Conservation (phyloP, 208 protist species). For the Trypanosoma mega region DNA sequence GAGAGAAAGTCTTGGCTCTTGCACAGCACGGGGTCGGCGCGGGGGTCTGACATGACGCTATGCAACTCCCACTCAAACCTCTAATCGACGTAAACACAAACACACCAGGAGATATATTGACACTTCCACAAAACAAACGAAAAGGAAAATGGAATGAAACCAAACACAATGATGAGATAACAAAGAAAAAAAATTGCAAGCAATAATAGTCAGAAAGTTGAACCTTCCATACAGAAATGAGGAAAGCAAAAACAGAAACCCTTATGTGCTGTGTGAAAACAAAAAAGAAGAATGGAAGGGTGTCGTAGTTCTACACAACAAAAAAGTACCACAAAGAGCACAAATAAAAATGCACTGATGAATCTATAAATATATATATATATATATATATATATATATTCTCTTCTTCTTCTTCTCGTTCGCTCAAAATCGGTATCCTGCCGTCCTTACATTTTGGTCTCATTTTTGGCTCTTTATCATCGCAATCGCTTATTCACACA, state of each 20-base stretch:
- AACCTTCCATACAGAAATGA: neutral
- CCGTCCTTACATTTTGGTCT: too few species aligned
- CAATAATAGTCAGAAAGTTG: neutral
- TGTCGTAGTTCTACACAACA: too few species aligned
- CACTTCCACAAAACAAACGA: neutral
- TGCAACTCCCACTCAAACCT: too few species aligned
- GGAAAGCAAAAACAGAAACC: neutral
- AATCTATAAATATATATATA: conserved; percentile 1
- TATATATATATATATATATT: neutral
- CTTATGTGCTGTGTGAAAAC: neutral
- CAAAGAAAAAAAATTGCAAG: conserved; percentile 17
- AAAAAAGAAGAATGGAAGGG: neutral
- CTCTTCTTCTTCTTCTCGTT: neutral
- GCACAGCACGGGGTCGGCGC: neutral
- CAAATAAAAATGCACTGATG: neutral
- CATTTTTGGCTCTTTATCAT: too few species aligned
- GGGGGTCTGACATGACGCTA: too few species aligned
- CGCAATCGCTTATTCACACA: too few species aligned
- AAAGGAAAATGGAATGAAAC: conserved; percentile 1
- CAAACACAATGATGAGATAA: neutral
- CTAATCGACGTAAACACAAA: too few species aligned
- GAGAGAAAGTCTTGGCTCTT: conserved; percentile 13
- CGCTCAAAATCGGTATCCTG: too few species aligned
- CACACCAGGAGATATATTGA: too few species aligned
- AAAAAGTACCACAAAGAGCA: too few species aligned